Conservation (phyloP, 148 eudicot genomes). For the Vaccinium macrocarpon region DNA sequence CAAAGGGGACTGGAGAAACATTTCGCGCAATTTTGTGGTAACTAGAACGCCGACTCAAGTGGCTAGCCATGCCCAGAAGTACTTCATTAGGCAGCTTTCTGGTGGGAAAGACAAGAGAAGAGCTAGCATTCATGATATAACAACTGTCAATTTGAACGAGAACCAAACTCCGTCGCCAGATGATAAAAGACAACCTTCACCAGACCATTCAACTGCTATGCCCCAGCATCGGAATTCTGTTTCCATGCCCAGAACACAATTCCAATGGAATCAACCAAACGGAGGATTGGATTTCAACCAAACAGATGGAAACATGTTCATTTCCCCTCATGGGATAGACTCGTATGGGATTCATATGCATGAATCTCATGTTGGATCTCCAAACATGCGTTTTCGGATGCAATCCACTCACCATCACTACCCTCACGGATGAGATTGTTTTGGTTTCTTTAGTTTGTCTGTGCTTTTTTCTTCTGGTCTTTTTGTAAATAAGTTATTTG, state of each 20-base stretch:
- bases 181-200: slow-evolving; percentile 37
- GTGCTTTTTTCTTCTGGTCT: slow-evolving; percentile 11
- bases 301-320: slow-evolving; percentile 40
- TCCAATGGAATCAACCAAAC: slow-evolving; percentile 53
- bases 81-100: slow-evolving; percentile 85
- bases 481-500: slow-evolving; percentile 37
- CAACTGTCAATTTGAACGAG: slow-evolving; percentile 66
- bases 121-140: slow-evolving; percentile 89
- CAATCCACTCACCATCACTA: slow-evolving; percentile 50
- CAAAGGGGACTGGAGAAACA: slow-evolving; percentile 96
- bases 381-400: slow-evolving; percentile 54
- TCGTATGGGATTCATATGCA: slow-evolving; percentile 43
- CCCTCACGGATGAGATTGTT: slow-evolving; percentile 49
- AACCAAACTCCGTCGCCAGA: slow-evolving; percentile 55
- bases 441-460: background rate
- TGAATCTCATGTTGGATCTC: slow-evolving; percentile 40
- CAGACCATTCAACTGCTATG: slow-evolving; percentile 39
- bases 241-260: slow-evolving; percentile 30
- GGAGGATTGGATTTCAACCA: slow-evolving; percentile 40
- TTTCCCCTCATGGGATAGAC: slow-evolving; percentile 38
- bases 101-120: slow-evolving; percentile 90
- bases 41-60: slow-evolving; percentile 94
- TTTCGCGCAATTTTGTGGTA: slow-evolving; percentile 80
- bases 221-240: slow-evolving; percentile 28
- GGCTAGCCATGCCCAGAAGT: slow-evolving; percentile 95